A percentile compares a stretch with the other conserved stretches of the same genome.
Conservation (phyloP, 176 grass and related monocot species). For the Bromus sterilis region DNA sequence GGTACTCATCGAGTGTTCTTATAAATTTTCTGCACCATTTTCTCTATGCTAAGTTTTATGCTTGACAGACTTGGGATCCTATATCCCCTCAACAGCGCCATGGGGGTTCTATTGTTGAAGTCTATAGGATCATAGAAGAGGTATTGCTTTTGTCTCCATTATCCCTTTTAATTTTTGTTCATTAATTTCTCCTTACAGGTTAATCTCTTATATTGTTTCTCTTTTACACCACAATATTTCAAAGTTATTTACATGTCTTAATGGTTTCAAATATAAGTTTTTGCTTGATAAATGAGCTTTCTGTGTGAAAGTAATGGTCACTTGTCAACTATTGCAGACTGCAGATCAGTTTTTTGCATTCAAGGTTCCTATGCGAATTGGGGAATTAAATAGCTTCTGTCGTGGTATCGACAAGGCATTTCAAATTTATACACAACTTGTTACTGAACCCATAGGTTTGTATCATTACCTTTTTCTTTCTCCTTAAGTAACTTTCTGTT, state of each 20-base stretch:
- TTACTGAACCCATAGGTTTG: slow-evolving; percentile 74
- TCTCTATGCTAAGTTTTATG: slow-evolving; percentile 22
- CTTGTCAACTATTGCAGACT: slow-evolving; percentile 56
- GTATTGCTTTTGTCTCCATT: slow-evolving; percentile 31
- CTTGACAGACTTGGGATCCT: slow-evolving; percentile 76
- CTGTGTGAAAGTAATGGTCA: slow-evolving; percentile 1
- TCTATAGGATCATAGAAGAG: slow-evolving; percentile 99
- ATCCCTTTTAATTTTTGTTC: not conserved
- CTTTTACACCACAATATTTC: not conserved
- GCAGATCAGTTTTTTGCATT: slow-evolving; percentile 95
- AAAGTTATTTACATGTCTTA: not conserved
- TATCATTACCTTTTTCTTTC: slow-evolving; percentile 19
- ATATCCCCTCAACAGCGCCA: slow-evolving; percentile 98
- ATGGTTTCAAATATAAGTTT: not conserved
- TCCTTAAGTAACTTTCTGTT: not conserved
- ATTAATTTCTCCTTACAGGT: not conserved
- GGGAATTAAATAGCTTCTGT: slow-evolving; percentile 70
- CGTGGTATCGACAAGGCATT: slow-evolving; percentile 92
- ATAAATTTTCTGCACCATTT: not conserved
- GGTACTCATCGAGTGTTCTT: not conserved
- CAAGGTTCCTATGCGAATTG: slow-evolving; percentile 80
- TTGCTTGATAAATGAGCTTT: not conserved
- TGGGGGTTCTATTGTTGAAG: slow-evolving; percentile 90
- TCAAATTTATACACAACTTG: slow-evolving; percentile 80
- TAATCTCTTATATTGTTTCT: not conserved